Evolutionary conservation across 495 filamentous ascomycete genomes (phyloP).

Genomic region (Stereocaulon alpinum): DNA sequence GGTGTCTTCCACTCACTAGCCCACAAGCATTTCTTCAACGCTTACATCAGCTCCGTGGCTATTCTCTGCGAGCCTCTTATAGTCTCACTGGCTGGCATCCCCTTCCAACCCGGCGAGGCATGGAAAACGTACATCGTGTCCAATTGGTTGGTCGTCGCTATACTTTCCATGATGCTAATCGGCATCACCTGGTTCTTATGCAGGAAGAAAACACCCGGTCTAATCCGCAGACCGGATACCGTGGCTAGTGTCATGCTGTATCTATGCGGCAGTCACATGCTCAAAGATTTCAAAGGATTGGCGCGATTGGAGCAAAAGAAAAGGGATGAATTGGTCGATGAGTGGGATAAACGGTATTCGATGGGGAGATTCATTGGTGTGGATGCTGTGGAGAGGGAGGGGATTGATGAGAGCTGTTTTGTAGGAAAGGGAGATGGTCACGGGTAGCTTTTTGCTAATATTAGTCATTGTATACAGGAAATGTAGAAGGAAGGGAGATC

Average conservation of each 20-base stretch:
- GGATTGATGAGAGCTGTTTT: background rate
- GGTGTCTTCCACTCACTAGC: constrained; percentile 26
- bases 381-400: constrained; percentile 1
- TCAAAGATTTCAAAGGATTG: background rate
- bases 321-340: background rate
- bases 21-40: constrained; percentile 25
- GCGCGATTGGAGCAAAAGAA: background rate
- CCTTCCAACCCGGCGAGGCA: constrained; percentile 27
- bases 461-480: too few relatives aligned
- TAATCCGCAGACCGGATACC: background rate
- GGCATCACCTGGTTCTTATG: constrained; percentile 23
- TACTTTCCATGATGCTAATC: constrained; percentile 30
- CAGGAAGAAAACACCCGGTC: background rate
- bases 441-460: too few relatives aligned
- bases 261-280: background rate
- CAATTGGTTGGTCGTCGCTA: constrained; percentile 27
- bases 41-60: constrained; percentile 25
- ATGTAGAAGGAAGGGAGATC: too few relatives aligned
- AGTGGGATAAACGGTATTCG: constrained; percentile 3
- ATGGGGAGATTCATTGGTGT: too few relatives aligned
- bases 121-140: constrained; percentile 22
- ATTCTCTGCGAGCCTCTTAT: constrained; percentile 30
- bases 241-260: background rate
- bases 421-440: background rate
- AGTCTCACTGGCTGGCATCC: constrained; percentile 30